These are phyloP conservation scores for Aegilops umbellulata DNA, from an alignment of 176 grass and related monocot genomes.

Conservation along the genomic window DNA sequence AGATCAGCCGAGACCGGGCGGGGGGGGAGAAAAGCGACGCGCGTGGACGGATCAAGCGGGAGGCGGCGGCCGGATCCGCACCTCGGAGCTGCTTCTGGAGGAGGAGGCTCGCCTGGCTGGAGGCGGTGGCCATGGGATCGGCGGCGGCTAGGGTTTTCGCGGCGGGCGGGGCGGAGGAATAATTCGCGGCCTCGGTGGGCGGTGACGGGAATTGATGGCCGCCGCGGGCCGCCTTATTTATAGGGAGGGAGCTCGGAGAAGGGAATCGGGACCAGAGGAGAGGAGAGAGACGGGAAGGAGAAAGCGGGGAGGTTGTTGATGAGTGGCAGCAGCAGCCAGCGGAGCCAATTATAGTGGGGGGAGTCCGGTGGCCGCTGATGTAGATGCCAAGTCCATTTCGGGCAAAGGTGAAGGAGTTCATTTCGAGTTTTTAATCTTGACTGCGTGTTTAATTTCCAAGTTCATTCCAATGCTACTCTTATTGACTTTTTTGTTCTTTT, in stretches of 20 bases:
- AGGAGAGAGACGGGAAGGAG: not conserved
- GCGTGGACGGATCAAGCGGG: not conserved
- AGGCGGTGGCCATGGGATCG: conserved; percentile 58
- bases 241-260: conserved; percentile 40
- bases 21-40: not conserved
- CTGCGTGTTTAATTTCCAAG: not conserved
- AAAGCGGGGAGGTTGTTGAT: conserved; percentile 33
- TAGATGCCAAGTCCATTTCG: not conserved
- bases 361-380: not conserved
- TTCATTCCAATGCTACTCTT: not conserved
- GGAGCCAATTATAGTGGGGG: not conserved
- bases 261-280: conserved; percentile 11
- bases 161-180: conserved; percentile 14
- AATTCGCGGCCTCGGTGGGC: conserved; percentile 16
- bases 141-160: conserved; percentile 43
- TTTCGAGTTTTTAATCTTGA: not conserved
- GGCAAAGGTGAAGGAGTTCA: not conserved
- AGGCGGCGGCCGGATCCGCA: conserved; percentile 28
- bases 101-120: conserved; percentile 79
- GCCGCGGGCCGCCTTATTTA: conserved; percentile 51
- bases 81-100: conserved; percentile 92
- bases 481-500: no score
- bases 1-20: conserved; percentile 5
- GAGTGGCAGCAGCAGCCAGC: not conserved
- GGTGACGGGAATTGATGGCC: conserved; percentile 35